Evolutionary conservation across 2,329 filamentous ascomycete genomes (phyloP).

Genomic region (Hypomyces perniciosus): DNA sequence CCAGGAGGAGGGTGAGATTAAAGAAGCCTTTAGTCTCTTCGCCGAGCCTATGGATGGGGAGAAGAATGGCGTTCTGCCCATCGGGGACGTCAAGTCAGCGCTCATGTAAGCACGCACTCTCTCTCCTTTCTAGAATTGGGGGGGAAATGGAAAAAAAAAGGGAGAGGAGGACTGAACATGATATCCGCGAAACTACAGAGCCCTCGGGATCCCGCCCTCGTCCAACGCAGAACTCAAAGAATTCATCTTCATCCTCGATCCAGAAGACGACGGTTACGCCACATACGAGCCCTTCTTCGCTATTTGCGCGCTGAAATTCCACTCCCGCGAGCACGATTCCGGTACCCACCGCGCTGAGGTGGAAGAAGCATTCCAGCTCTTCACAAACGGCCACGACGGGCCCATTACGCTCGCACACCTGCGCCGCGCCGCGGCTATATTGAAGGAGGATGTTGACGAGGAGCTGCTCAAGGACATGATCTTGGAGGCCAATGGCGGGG

Average conservation of each 20-base stretch:
- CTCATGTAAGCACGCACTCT: constrained; percentile 53
- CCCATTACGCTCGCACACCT: constrained; percentile 79
- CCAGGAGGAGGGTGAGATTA: constrained; percentile 83
- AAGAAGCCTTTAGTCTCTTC: constrained; percentile 84
- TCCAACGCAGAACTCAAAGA: constrained; percentile 63
- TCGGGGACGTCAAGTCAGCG: constrained; percentile 62
- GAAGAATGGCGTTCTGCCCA: constrained; percentile 64
- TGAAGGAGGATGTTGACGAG: constrained; percentile 82
- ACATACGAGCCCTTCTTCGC: constrained; percentile 78
- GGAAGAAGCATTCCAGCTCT: constrained; percentile 74
- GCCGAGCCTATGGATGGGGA: constrained; percentile 63
- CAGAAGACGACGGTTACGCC: constrained; percentile 70
- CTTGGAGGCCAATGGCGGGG: constrained; percentile 81
- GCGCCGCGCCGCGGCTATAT: constrained; percentile 67
- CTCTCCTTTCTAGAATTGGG: background rate
- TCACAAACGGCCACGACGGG: constrained; percentile 50
- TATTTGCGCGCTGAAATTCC: constrained; percentile 81
- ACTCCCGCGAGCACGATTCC: constrained; percentile 49
- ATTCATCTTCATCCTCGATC: constrained; percentile 76
- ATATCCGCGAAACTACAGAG: constrained; percentile 43
- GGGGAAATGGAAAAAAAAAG: background rate
- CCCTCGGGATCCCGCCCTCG: constrained; percentile 69
- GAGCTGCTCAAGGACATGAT: constrained; percentile 90
- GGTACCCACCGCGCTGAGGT: constrained; percentile 61
- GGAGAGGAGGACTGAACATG: background rate